Conservation (phyloP, 225 moss, liverwort and hornwort genomes). For the Polytrichum commune region DNA sequence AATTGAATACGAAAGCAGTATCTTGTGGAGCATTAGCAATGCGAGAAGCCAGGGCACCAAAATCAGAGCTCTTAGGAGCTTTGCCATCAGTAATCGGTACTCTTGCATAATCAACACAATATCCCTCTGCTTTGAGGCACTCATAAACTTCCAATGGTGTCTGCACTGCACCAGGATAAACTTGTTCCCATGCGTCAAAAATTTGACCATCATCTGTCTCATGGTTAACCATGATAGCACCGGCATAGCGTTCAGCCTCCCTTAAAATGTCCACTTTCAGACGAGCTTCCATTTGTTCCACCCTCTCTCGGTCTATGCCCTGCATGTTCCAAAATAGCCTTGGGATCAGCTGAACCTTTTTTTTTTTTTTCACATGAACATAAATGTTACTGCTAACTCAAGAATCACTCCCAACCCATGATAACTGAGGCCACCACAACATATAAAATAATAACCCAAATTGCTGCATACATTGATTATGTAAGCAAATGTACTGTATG, state of each 20-base stretch:
- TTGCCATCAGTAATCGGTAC: conserved; percentile 99
- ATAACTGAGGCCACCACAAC: too few relatives aligned
- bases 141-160: conserved; percentile 96
- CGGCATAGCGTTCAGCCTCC: conserved; percentile 82
- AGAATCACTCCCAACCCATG: too few relatives aligned
- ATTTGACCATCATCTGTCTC: conserved; percentile 95
- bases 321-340: conserved; percentile 25
- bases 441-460: too few relatives aligned
- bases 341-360: conserved; percentile 5
- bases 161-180: conserved; percentile 73
- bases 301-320: conserved; percentile 94
- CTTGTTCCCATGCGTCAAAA: conserved; percentile 91
- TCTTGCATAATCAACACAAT: conserved; percentile 86
- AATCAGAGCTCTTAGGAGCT: conserved; percentile 99
- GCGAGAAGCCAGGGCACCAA: conserved; percentile 77
- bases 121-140: conserved; percentile 77
- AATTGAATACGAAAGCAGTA: conserved; percentile 97
- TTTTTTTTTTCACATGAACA: too few relatives aligned
- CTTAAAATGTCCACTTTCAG: conserved; percentile 89
- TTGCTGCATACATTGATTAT: too few relatives aligned
- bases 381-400: too few relatives aligned
- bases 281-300: conserved; percentile 98
- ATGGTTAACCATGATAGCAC: conserved; percentile 97
- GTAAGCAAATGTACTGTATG: neutral
- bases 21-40: conserved; percentile 75